phyloP scores from a whole-genome alignment of 495 filamentous ascomycete species.

The Pseudomonodictys pantanalensis region DNA sequence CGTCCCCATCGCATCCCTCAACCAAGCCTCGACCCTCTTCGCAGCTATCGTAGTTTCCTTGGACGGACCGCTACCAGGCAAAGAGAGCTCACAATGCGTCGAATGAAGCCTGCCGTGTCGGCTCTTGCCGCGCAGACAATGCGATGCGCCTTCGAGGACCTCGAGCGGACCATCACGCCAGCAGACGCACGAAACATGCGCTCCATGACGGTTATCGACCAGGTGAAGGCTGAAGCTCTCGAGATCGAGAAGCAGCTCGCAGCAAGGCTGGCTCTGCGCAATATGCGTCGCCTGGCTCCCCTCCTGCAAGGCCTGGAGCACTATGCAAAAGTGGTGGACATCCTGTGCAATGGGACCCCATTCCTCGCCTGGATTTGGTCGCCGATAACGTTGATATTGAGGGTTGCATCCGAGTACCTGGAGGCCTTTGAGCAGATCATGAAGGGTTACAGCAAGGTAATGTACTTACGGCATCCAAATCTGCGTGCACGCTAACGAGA shows the following conservation, averaged over 20 bases:
- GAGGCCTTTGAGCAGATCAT: constrained; percentile 18
- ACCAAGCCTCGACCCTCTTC: too few species aligned
- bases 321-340: constrained; percentile 19
- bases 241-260: constrained; percentile 19
- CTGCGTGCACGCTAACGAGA: too few species aligned
- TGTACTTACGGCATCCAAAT: too few species aligned
- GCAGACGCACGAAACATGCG: background rate
- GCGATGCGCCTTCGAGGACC: background rate
- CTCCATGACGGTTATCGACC: background rate
- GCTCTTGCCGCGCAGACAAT: constrained; percentile 1
- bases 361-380: constrained; percentile 25
- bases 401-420: background rate
- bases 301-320: constrained; percentile 20
- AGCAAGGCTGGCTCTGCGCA: constrained; percentile 5
- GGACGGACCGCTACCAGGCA: too few species aligned
- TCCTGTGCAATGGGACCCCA: constrained; percentile 27
- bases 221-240: background rate
- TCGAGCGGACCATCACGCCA: constrained; percentile 2
- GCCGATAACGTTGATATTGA: constrained; percentile 12
- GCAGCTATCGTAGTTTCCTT: too few species aligned
- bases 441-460: constrained; percentile 2
- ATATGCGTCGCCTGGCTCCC: constrained; percentile 18
- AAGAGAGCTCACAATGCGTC: background rate
- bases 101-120: background rate
- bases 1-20: too few species aligned